These are phyloP conservation scores for carrot (Daucus carota) DNA, from an alignment of 129 eudicot genomes.

Conservation along the genomic window DNA sequence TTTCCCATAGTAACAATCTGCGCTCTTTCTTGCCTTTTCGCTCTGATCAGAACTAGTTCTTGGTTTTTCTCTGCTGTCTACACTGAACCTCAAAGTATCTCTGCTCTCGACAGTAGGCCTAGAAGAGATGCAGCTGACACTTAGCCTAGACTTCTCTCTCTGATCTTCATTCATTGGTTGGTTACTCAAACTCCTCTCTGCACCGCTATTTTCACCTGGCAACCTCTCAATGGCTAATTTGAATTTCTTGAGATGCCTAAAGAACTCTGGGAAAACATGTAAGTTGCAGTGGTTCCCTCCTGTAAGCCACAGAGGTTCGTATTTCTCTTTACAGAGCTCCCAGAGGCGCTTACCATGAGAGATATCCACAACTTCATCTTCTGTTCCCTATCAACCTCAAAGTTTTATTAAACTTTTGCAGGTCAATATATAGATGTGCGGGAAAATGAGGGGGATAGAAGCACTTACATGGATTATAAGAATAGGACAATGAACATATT, in stretches of 20 bases:
- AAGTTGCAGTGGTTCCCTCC: slow-evolving; percentile 36
- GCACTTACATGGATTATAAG: slow-evolving; percentile 36
- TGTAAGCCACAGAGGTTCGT: slow-evolving; percentile 33
- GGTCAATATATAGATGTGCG: background rate
- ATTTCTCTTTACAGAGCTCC: slow-evolving; percentile 30
- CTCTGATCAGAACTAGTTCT: slow-evolving; percentile 12
- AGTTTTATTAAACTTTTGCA: background rate
- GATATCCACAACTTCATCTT: slow-evolving; percentile 32
- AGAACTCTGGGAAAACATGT: slow-evolving; percentile 28
- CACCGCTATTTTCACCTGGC: background rate
- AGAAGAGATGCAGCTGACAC: slow-evolving; percentile 6
- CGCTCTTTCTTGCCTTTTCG: slow-evolving; percentile 20
- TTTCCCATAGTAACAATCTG: background rate
- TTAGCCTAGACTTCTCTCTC: slow-evolving; percentile 15
- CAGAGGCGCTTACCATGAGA: slow-evolving; percentile 35
- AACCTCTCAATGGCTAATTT: slow-evolving; percentile 15
- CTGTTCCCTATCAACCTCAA: slow-evolving; percentile 28
- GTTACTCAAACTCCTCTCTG: background rate
- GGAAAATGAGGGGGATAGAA: background rate
- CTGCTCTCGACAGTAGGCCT: slow-evolving; percentile 3
- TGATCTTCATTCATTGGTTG: background rate
- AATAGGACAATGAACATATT: slow-evolving; percentile 31
- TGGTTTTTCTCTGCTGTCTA: slow-evolving; percentile 15
- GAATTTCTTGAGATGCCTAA: slow-evolving; percentile 35
- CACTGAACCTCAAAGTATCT: slow-evolving; percentile 9